A percentile compares a stretch with the other conserved stretches of the same genome.
Evolutionary conservation across 306 rosid species (phyloP).

Genomic region (Trifolium dubium): DNA sequence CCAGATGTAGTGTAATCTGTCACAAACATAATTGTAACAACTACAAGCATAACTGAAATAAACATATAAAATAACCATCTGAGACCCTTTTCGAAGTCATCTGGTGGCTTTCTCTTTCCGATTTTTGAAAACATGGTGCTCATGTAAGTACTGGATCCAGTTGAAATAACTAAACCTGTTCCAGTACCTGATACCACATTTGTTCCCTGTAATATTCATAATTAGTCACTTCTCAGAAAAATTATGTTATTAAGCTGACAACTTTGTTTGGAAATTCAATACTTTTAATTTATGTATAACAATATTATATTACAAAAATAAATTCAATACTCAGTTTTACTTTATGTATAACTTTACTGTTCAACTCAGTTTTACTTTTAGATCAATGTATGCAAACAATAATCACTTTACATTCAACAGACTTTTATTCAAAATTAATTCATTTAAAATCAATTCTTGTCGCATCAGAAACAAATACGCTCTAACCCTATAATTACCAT

Average conservation of each 20-base stretch:
- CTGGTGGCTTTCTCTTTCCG: constrained; percentile 73
- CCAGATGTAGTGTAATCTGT: constrained; percentile 56
- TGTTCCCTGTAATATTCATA: constrained; percentile 67
- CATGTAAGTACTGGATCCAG: constrained; percentile 84
- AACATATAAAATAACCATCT: constrained; percentile 68
- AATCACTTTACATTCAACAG: background rate
- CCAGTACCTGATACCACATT: constrained; percentile 83
- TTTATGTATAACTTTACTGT: background rate
- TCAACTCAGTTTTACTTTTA: background rate
- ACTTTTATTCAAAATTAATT: background rate
- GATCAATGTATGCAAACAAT: background rate
- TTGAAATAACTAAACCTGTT: constrained; percentile 75
- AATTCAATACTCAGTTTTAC: background rate
- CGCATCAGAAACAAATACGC: background rate
- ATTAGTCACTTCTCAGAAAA: constrained; percentile 24
- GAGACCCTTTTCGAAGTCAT: constrained; percentile 77
- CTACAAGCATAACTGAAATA: constrained; percentile 67
- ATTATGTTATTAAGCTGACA: background rate
- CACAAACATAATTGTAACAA: constrained; percentile 61
- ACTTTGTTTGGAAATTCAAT: background rate
- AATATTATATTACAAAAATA: no score
- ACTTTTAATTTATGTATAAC: background rate
- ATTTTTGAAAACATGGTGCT: constrained; percentile 81
- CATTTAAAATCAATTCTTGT: background rate
- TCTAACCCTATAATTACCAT: constrained; percentile 8